phyloP scores from a whole-genome alignment of 2,329 filamentous ascomycete species.

The Saccharata proteae region DNA sequence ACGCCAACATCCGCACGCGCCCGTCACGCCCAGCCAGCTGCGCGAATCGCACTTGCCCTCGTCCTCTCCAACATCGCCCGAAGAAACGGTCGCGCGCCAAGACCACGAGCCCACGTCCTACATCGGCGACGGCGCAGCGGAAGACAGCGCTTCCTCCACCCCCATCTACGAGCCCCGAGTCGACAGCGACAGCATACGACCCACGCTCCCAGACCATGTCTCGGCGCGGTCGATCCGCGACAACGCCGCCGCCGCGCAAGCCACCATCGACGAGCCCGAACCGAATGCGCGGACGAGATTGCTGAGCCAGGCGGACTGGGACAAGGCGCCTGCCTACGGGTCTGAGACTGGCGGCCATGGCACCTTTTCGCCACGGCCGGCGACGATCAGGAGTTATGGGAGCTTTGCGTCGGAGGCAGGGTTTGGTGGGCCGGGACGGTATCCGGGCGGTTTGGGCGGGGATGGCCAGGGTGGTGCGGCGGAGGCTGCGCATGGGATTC shows the following conservation, averaged over 20 bases:
- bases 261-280: slow-evolving; percentile 17
- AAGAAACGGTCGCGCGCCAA: slow-evolving; percentile 22
- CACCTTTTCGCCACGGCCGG: slow-evolving; percentile 59
- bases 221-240: slow-evolving; percentile 18
- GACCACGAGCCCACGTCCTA: too few relatives aligned
- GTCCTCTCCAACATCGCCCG: slow-evolving; percentile 28
- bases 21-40: slow-evolving; percentile 26
- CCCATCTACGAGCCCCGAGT: slow-evolving; percentile 8
- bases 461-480: slow-evolving; percentile 17
- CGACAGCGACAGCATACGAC: slow-evolving; percentile 21
- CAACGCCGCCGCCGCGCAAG: slow-evolving; percentile 12
- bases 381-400: slow-evolving; percentile 40
- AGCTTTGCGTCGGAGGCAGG: slow-evolving; percentile 33
- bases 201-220: slow-evolving; percentile 18
- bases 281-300: slow-evolving; percentile 25
- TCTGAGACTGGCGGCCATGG: slow-evolving; percentile 53
- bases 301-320: slow-evolving; percentile 24
- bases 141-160: slow-evolving; percentile 3
- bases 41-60: slow-evolving; percentile 31
- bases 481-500: slow-evolving; percentile 24
- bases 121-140: slow-evolving; percentile 14
- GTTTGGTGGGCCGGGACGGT: slow-evolving; percentile 21
- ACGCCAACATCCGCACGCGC: slow-evolving; percentile 20
- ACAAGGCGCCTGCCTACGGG: slow-evolving; percentile 19
- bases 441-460: slow-evolving; percentile 20